Evolutionary conservation across 495 filamentous ascomycete genomes (phyloP), one percentile per base, ranked within the genome.

Genomic region (Penicillium diatomitis): DNA sequence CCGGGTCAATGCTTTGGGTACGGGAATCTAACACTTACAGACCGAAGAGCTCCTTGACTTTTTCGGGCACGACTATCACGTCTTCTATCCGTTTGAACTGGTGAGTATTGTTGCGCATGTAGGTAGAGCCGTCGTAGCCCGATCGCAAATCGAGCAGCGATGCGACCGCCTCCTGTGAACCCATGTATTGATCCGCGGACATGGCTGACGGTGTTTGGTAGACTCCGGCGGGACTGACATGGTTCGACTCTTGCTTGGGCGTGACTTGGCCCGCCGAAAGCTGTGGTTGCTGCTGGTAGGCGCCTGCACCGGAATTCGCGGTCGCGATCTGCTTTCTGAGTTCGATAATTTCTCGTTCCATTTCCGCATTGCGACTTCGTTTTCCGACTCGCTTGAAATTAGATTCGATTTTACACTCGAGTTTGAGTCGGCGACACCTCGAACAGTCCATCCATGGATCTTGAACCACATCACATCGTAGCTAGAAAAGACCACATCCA

Each of bases 371-470:
- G 57, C 86, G 86, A 50, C 81, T 87, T 42, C 90, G 82, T 74
- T 96, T 96, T 45, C 88, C 90, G 33, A 95, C 76, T 44, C 90
- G 85, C 69, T 92, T 94, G 71, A 96, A 96, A 60, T 90, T 90
- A 51, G 85, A 86, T 63, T 95, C 88, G 63, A 96, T 95, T 58
- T 88, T 88, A 76, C 90, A 96, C 28, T 83, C 79, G 49, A 95
- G 85, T 58, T 83, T 86, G 49, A 94, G 77, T 56, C 88, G 88
- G 60, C 79, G 83, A 71, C 90, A 96, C 54, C 90, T 77, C 31
- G 82, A 84, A 67, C 90, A 96, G 52, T 81, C 75, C 42, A 77
- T 74, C 67, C 88, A 95, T 4, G 87, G 86, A 46, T 89, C 87
- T 70, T 91, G 86, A 40, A 87, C 71, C 48, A 95, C 90, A 76